Evolutionary conservation across 2,329 filamentous ascomycete species (phyloP), one percentile per base, ranked within the genome.

Genomic region (Stachybotrys chlorohalonatus): DNA sequence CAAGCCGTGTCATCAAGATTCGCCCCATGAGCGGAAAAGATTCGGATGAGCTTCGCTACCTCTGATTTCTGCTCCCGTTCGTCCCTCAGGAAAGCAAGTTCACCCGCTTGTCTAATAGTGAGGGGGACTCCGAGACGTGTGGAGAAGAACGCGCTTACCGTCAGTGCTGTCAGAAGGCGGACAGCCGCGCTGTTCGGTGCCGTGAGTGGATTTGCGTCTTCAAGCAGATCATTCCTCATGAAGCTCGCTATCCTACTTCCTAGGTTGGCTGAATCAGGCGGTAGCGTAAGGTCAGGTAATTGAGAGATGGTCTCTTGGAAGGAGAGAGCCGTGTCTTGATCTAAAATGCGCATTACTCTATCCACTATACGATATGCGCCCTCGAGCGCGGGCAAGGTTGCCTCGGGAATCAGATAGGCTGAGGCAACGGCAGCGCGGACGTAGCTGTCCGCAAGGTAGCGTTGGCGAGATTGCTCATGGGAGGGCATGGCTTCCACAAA

Each of bases 371-470:
- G 73, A 63, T 89, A 83, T 9, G 85, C 80, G 1, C 78, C 81
- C 24, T 75, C 70, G 13, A 92, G 68, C 2, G 82, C 82, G 9
- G 83, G 79, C 3, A 75, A 58, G 0, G 80, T 81, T 32, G 80
- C 74, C 51, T 82, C 82, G 5, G 84, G 75, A n/a, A 87, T 75
- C 39, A 84, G 72, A 66, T 90, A 91, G 31, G 85, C 82, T 55
- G 80, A 80, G 8, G 86, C 86, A 59, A 92, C 73, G 2, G 81
- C 81, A 49, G 85, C 81, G 55, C 85, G 84, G 47, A 83, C 84
- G 65, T 90, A 92, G 51, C 81, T 78, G 45, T 74, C 71, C 61
- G 85, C 79, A 5, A 91, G 73, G 58, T 82, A 78, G 39, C 75
- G 72, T 59, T 83, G 80, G 49, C 82, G 75, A 3, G 81, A 74